These are phyloP conservation scores for Aspergillus bridgeri DNA, from an alignment of 495 filamentous ascomycete genomes.

Conservation along the genomic window DNA sequence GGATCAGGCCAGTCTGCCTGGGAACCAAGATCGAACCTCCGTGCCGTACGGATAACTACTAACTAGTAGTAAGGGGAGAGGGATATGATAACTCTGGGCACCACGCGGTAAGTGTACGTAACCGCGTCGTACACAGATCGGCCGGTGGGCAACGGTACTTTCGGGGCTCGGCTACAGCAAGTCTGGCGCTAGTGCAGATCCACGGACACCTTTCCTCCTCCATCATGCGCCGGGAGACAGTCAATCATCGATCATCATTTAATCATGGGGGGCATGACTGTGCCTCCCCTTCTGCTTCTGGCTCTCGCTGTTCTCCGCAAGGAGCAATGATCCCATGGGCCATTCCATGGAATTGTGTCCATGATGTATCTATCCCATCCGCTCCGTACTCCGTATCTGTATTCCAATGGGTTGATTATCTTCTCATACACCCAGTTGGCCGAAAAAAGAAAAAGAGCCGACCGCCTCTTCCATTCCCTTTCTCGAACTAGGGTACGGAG, in stretches of 20 bases:
- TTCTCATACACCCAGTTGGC: slow-evolving; percentile 1
- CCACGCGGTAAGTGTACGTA: slow-evolving; percentile 9
- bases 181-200: slow-evolving; percentile 29
- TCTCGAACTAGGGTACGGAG: background rate
- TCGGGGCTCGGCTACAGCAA: slow-evolving; percentile 23
- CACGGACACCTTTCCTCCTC: slow-evolving; percentile 22
- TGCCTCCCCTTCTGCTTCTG: slow-evolving; percentile 3
- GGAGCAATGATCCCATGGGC: background rate
- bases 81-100: no score
- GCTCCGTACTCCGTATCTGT: no score
- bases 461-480: background rate
- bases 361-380: no score
- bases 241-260: slow-evolving; percentile 34
- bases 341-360: background rate
- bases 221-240: slow-evolving; percentile 17
- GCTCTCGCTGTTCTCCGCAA: no score
- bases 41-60: no score
- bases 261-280: slow-evolving; percentile 25
- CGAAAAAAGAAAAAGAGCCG: no score
- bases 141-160: slow-evolving; percentile 9
- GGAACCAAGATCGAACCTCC: background rate
- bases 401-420: background rate
- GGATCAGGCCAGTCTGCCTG: background rate
- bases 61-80: no score
- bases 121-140: slow-evolving; percentile 17